These are phyloP conservation scores for Fusarium piperis DNA, from an alignment of 2,329 filamentous ascomycete genomes.

Conservation along the genomic window DNA sequence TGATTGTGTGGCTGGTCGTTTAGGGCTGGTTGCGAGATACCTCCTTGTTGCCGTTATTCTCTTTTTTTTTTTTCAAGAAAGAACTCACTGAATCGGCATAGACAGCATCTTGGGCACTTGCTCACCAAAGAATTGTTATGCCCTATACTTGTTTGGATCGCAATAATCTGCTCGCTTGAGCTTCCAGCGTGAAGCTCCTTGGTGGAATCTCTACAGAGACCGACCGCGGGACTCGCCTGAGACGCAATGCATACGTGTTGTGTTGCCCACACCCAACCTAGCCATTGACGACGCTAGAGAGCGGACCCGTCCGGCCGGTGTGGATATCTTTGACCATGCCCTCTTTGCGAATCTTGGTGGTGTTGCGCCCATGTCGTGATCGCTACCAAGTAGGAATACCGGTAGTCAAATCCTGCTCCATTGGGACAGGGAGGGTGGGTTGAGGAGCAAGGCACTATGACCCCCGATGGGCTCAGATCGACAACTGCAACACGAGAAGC, in stretches of 20 bases:
- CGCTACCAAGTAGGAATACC: neutral
- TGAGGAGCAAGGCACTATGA: neutral
- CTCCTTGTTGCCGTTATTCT: slow-evolving; percentile 24
- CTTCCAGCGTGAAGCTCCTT: neutral
- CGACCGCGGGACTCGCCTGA: neutral
- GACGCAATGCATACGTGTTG: neutral
- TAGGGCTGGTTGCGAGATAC: slow-evolving; percentile 31
- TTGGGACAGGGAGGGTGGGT: slow-evolving; percentile 16
- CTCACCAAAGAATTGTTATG: neutral
- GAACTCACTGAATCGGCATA: slow-evolving; percentile 21
- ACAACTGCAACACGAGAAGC: slow-evolving; percentile 8
- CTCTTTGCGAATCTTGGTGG: neutral
- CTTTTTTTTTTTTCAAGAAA: slow-evolving; percentile 1
- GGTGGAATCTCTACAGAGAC: neutral
- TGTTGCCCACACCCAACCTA: neutral
- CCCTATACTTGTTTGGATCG: neutral
- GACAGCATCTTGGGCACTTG: slow-evolving; percentile 11
- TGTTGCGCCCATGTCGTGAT: neutral
- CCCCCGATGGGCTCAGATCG: slow-evolving; percentile 19
- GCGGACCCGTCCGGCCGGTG: slow-evolving; percentile 4
- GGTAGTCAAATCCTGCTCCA: neutral
- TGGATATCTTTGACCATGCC: neutral
- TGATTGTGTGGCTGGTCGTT: slow-evolving; percentile 19
- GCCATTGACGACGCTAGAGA: neutral
- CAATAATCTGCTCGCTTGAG: neutral